Percentiles rank a stretch among this genome's conserved stretches.
Evolutionary conservation across 306 rosid genomes (phyloP).

Genomic region (Quercus berberidifolia): DNA sequence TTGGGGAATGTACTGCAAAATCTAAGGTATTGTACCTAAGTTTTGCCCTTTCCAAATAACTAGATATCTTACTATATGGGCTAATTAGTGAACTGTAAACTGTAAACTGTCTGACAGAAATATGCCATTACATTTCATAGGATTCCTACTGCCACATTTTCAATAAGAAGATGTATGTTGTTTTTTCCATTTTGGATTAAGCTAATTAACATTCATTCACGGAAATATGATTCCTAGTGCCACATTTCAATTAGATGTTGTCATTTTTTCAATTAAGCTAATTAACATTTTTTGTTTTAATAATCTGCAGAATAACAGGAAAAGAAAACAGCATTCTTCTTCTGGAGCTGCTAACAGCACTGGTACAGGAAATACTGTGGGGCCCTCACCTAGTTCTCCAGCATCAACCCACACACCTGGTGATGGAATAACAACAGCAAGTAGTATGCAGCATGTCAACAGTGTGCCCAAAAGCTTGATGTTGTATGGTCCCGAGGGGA

Average conservation of each 20-base stretch:
- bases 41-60: not conserved
- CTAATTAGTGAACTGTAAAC: not conserved
- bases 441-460: conserved; percentile 64
- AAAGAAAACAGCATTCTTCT: conserved; percentile 78
- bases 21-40: too few species aligned
- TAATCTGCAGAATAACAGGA: conserved; percentile 38
- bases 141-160: conserved; percentile 7
- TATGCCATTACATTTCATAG: not conserved
- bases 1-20: too few species aligned
- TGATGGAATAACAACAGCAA: conserved; percentile 61
- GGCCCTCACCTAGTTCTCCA: conserved; percentile 83
- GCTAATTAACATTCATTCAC: not conserved
- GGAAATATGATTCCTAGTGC: not conserved
- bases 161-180: not conserved
- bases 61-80: conserved; percentile 8
- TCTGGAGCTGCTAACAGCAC: conserved; percentile 95
- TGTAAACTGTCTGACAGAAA: not conserved
- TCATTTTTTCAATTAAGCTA: not conserved
- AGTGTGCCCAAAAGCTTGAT: conserved; percentile 58
- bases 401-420: conserved; percentile 91
- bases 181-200: not conserved
- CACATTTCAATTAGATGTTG: not conserved
- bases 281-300: not conserved
- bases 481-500: conserved; percentile 67
- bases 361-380: conserved; percentile 87